phyloP scores from a whole-genome alignment of 768 basidiomycete species.

The Cystobasidium ongulense region DNA sequence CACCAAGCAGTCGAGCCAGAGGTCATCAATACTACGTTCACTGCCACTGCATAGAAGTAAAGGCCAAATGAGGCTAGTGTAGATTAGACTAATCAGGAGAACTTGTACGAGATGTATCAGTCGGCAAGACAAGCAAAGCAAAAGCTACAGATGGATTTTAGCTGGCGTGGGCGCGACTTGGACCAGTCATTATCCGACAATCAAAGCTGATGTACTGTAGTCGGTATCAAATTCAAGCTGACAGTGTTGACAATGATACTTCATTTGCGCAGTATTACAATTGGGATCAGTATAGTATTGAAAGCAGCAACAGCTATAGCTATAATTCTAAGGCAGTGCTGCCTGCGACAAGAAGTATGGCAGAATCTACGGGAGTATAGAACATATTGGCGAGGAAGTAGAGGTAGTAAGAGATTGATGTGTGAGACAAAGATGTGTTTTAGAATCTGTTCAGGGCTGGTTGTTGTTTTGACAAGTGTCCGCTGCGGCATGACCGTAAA shows the following conservation, averaged over 20 bases:
- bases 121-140: not conserved
- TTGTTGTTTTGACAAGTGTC: not conserved
- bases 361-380: not conserved
- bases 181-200: too few species aligned
- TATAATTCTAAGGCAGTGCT: not conserved
- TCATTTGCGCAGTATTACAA: too few species aligned
- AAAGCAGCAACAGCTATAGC: too few species aligned
- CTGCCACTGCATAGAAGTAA: conserved; percentile 1
- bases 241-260: too few species aligned
- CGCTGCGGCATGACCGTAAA: too few species aligned
- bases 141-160: not conserved
- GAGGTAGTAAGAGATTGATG: not conserved
- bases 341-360: not conserved
- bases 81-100: not conserved
- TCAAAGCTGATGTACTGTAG: not conserved
- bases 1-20: conserved; percentile 2
- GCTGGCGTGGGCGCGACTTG: not conserved
- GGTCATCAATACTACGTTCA: not conserved
- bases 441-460: not conserved
- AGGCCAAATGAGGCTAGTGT: not conserved
- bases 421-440: not conserved
- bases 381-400: not conserved
- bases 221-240: too few species aligned
- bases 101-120: not conserved
- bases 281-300: too few species aligned